A percentile compares a stretch with the other conserved stretches of the same genome.
phyloP scores from a whole-genome alignment of 1,284 basidiomycete species.

The Tilletia indica region DNA sequence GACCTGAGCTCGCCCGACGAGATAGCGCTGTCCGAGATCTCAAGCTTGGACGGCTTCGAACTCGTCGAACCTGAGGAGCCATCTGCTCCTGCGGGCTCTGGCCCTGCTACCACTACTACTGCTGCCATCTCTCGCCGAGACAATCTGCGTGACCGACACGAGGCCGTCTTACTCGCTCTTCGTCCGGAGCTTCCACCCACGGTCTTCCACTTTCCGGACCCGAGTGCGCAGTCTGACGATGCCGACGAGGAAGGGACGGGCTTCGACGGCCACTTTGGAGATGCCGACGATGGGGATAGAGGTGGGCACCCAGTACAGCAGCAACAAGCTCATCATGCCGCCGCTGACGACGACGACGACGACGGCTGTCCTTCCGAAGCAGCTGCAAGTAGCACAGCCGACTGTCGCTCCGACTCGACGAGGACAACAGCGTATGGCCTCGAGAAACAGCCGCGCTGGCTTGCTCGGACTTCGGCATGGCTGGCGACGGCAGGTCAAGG shows the following conservation, averaged over 20 bases:
- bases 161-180: neutral
- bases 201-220: constrained; percentile 5
- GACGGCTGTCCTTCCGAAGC: no score
- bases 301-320: neutral
- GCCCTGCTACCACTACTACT: neutral
- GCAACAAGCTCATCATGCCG: no score
- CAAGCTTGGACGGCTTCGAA: constrained; percentile 1
- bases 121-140: neutral
- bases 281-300: neutral
- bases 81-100: neutral
- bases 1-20: neutral
- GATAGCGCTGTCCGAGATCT: constrained; percentile 1
- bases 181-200: neutral
- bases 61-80: neutral
- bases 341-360: no score
- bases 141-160: neutral
- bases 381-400: neutral
- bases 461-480: neutral
- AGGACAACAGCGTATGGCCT: neutral
- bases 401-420: neutral
- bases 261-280: neutral
- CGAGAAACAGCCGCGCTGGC: neutral
- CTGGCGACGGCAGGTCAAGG: neutral
- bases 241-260: neutral
- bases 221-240: neutral